phyloP scores from a whole-genome alignment of 1,284 basidiomycete species.

The Rhodofomes roseus region DNA sequence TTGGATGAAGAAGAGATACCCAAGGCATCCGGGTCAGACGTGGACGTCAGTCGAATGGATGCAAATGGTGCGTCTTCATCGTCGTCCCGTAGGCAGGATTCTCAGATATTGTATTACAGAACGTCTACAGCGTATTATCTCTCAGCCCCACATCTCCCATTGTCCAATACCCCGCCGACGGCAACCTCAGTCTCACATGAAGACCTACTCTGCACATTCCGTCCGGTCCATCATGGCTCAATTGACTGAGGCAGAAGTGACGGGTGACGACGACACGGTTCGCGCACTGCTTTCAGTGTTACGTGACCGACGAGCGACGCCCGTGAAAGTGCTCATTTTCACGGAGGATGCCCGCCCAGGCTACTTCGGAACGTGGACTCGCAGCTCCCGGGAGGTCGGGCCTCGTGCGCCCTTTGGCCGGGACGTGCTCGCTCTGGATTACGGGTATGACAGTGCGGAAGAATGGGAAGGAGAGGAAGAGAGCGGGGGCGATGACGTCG shows the following conservation, averaged over 20 bases:
- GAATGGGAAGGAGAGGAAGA: slow-evolving; percentile 76
- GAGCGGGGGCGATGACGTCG: slow-evolving; percentile 68
- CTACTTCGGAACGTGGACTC: slow-evolving; percentile 86
- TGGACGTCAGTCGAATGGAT: slow-evolving; percentile 27
- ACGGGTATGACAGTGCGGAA: slow-evolving; percentile 80
- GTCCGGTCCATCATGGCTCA: slow-evolving; percentile 58
- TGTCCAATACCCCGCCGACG: slow-evolving; percentile 25
- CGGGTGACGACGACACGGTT: slow-evolving; percentile 62
- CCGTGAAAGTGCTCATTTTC: slow-evolving; percentile 75
- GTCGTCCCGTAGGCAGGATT: not conserved
- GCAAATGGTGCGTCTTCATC: slow-evolving; percentile 32
- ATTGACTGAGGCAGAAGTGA: slow-evolving; percentile 74
- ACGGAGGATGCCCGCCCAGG: slow-evolving; percentile 75
- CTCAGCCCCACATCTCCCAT: slow-evolving; percentile 31
- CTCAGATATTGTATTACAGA: slow-evolving; percentile 29
- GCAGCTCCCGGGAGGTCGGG: slow-evolving; percentile 63
- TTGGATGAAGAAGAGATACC: slow-evolving; percentile 38
- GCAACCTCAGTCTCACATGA: slow-evolving; percentile 24
- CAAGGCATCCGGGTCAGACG: slow-evolving; percentile 12
- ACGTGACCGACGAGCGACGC: slow-evolving; percentile 52
- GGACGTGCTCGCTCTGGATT: slow-evolving; percentile 71
- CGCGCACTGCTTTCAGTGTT: slow-evolving; percentile 53
- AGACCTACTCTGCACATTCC: slow-evolving; percentile 30
- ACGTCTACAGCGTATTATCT: slow-evolving; percentile 38
- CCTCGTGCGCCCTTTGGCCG: slow-evolving; percentile 71